These are phyloP conservation scores for Kwoniella dendrophila DNA, from an alignment of 768 basidiomycete genomes.

Conservation along the genomic window DNA sequence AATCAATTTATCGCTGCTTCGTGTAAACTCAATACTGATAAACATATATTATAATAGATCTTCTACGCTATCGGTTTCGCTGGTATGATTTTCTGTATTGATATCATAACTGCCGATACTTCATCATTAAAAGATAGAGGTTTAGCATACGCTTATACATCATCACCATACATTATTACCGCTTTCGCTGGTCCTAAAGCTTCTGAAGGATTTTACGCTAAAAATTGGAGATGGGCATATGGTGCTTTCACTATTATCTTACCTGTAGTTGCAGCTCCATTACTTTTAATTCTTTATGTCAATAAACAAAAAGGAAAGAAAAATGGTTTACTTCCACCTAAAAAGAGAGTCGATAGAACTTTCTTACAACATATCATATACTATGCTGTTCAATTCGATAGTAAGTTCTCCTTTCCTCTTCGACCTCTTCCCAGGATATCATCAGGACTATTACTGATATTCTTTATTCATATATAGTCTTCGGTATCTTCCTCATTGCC, in stretches of 20 bases:
- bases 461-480: constrained; percentile 27
- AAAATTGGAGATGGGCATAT: constrained; percentile 42
- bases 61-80: constrained; percentile 42
- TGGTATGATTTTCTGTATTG: constrained; percentile 43
- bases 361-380: constrained; percentile 9
- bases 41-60: constrained; percentile 6
- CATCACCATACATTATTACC: constrained; percentile 53
- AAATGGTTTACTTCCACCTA: constrained; percentile 19
- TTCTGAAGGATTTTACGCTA: constrained; percentile 39
- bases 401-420: constrained; percentile 20
- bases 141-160: constrained; percentile 44
- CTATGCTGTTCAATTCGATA: constrained; percentile 48
- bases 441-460: too few relatives aligned
- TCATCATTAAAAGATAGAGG: constrained; percentile 46
- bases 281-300: constrained; percentile 19
- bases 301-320: constrained; percentile 33
- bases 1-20: background rate
- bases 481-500: constrained; percentile 51
- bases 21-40: background rate
- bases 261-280: constrained; percentile 29
- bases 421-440: too few relatives aligned
- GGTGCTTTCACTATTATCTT: constrained; percentile 38
- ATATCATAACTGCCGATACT: constrained; percentile 54
- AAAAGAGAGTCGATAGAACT: constrained; percentile 8
- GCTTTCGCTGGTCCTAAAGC: constrained; percentile 48